Evolutionary conservation across 2,329 filamentous ascomycete species (phyloP).

Genomic region (Scedosporium boydii): DNA sequence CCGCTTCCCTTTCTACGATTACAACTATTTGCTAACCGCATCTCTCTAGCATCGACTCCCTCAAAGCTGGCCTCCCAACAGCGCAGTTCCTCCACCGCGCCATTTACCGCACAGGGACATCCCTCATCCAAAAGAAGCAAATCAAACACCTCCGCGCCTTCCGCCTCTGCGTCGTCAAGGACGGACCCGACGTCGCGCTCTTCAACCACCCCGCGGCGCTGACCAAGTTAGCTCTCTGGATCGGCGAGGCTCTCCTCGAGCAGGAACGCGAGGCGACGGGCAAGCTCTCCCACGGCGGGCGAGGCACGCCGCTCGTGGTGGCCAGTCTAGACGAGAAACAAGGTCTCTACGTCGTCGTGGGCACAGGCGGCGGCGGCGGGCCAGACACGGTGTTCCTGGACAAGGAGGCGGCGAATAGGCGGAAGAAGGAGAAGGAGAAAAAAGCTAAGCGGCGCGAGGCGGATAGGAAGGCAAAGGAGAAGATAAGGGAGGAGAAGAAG

Average conservation of each 20-base stretch:
- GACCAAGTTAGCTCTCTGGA: slow-evolving; percentile 89
- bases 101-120: slow-evolving; percentile 86
- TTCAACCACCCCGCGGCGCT: slow-evolving; percentile 90
- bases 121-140: slow-evolving; percentile 84
- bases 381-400: slow-evolving; percentile 62
- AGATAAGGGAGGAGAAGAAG: slow-evolving; percentile 50
- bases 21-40: slow-evolving; percentile 31
- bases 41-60: slow-evolving; percentile 57
- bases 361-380: slow-evolving; percentile 77
- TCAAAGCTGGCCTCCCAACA: slow-evolving; percentile 67
- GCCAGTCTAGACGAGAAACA: slow-evolving; percentile 80
- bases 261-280: slow-evolving; percentile 73
- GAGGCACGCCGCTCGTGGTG: slow-evolving; percentile 79
- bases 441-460: slow-evolving; percentile 56
- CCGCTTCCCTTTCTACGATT: slow-evolving; percentile 34
- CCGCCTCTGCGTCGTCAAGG: slow-evolving; percentile 90
- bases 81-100: slow-evolving; percentile 86
- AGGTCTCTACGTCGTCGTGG: slow-evolving; percentile 86
- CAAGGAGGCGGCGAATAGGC: slow-evolving; percentile 54
- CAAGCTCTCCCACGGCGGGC: slow-evolving; percentile 55
- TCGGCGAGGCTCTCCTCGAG: slow-evolving; percentile 83
- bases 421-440: slow-evolving; percentile 50
- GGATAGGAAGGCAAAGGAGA: slow-evolving; percentile 44
- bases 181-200: slow-evolving; percentile 81
- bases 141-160: slow-evolving; percentile 89